Evolutionary conservation across 306 rosid species (phyloP), one percentile per base, ranked within the genome.

Genomic region (Quercus glauca): DNA sequence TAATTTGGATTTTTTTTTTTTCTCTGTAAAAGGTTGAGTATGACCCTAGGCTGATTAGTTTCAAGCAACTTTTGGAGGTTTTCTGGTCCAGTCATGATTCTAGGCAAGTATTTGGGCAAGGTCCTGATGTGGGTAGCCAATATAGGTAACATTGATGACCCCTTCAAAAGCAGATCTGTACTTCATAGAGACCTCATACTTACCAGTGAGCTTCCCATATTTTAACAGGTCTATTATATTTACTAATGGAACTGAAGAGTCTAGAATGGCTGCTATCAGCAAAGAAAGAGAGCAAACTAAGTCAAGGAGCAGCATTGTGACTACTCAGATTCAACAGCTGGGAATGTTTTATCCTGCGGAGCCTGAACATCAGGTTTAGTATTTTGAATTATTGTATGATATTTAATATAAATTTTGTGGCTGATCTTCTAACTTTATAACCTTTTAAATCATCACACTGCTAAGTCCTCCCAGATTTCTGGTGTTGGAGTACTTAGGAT

Each of bases 101-200:
- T 63, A 87, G 97, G 81, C 98, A 95, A 86, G 98, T 91, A 55
- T 95, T 89, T 86, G 99, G 99, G 79, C 99, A 95, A 85, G 99
- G 98, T 84, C 98, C 98, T 74, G 98, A 95, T 86, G 97, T 92
- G 74, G 99, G 99, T 82, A 83, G 83, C 72, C 99, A 95, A 76
- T 95, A 95, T 86, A 91, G 97, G 97, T 95, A 80, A 81, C 25
- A 75, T 15, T 25, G 51, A 55, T 79, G 77, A 76, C 76, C 23
- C 76, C 29, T 71, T 61, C 73, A 74, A 15, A 63, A 23, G 41
- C 51, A 19, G 31, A 45, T 19, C 69, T 20, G 59, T 73, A 75
- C 55, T 76, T 70, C 21, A 57, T 67, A 78, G 28, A 72, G 67
- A 53, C 49, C 67, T 71, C 25, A 67, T 71, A 45, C 33, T 12